Conservation (phyloP, 2,329 filamentous ascomycete genomes). For the Colletotrichum lindemuthianum region DNA sequence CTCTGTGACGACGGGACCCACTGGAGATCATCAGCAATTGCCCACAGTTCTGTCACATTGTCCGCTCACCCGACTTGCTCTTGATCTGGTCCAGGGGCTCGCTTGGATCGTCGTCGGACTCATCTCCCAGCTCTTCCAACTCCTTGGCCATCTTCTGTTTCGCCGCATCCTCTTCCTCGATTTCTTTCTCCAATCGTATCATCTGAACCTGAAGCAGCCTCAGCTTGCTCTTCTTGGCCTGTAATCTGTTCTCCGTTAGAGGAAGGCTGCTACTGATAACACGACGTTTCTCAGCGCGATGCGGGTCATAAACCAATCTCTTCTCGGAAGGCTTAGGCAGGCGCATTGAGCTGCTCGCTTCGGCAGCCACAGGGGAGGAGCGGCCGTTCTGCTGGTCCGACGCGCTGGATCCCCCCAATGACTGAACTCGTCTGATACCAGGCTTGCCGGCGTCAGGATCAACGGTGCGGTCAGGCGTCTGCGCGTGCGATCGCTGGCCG, state of each 20-base stretch:
- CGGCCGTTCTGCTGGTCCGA: conserved; percentile 36
- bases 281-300: conserved; percentile 43
- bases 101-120: conserved; percentile 15
- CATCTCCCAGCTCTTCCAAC: conserved; percentile 31
- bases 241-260: conserved; percentile 49
- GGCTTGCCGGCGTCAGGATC: conserved; percentile 34
- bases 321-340: conserved; percentile 41
- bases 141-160: conserved; percentile 47
- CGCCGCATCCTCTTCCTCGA: conserved; percentile 49
- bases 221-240: conserved; percentile 59
- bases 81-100: conserved; percentile 28
- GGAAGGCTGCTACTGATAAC: conserved; percentile 52
- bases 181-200: conserved; percentile 59
- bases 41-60: neutral
- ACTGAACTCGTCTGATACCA: conserved; percentile 34
- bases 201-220: conserved; percentile 58
- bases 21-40: conserved; percentile 4
- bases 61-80: conserved; percentile 31
- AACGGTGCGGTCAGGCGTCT: conserved; percentile 24
- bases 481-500: conserved; percentile 22
- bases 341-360: conserved; percentile 38
- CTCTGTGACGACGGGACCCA: conserved; percentile 20
- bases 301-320: conserved; percentile 20
- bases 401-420: conserved; percentile 36
- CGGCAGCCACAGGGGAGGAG: conserved; percentile 40